Conservation (phyloP, 2,329 filamentous ascomycete species). For the Trichothecium roseum region DNA sequence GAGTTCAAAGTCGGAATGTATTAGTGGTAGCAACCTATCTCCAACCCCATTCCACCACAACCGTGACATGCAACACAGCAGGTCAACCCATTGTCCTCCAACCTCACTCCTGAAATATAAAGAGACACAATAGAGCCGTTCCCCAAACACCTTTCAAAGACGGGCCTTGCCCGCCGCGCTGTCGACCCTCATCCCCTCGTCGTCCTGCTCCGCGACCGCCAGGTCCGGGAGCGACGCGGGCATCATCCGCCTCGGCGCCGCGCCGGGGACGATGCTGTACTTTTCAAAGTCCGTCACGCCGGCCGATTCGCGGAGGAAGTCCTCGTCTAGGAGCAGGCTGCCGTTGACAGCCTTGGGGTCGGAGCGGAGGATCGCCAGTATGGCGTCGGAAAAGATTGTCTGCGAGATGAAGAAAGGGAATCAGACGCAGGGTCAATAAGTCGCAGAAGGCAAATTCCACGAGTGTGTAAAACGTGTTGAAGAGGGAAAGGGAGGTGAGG, state of each 20-base stretch:
- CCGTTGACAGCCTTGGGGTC: conserved; percentile 58
- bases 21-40: too few relatives aligned
- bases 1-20: too few relatives aligned
- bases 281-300: conserved; percentile 61
- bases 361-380: conserved; percentile 58
- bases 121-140: too few relatives aligned
- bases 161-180: conserved; percentile 39
- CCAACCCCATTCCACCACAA: too few relatives aligned
- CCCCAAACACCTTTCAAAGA: conserved; percentile 25
- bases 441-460: too few relatives aligned
- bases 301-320: conserved; percentile 57
- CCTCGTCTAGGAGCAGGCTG: conserved; percentile 64
- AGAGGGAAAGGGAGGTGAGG: too few relatives aligned
- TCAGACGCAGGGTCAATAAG: too few relatives aligned
- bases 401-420: too few relatives aligned
- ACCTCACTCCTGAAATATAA: too few relatives aligned
- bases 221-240: conserved; percentile 58
- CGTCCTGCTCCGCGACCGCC: conserved; percentile 65
- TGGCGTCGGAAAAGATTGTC: conserved; percentile 70
- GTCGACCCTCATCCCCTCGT: conserved; percentile 64
- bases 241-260: conserved; percentile 66
- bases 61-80: too few relatives aligned
- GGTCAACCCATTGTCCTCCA: too few relatives aligned
- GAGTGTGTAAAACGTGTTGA: too few relatives aligned
- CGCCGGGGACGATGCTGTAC: conserved; percentile 59